Conservation (phyloP, 1,139 yeast species). For the Yamadazyma sp. region DNA sequence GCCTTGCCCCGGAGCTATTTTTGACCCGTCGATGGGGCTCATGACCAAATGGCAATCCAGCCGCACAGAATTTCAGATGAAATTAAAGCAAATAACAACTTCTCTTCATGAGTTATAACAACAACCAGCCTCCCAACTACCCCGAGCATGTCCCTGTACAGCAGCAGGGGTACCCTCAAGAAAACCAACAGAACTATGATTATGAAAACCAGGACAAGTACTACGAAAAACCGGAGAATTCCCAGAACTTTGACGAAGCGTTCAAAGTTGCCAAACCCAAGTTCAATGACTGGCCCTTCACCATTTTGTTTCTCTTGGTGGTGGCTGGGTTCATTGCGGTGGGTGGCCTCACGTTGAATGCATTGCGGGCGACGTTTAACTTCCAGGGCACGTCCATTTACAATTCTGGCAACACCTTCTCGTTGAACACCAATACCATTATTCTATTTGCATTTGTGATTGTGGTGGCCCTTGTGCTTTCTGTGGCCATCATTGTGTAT, state of each 20-base stretch:
- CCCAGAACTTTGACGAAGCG: constrained; percentile 56
- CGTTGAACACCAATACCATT: constrained; percentile 72
- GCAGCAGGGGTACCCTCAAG: constrained; percentile 10
- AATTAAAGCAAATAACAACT: background rate
- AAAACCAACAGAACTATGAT: constrained; percentile 18
- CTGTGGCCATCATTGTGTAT: constrained; percentile 54
- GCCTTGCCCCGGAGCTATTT: too few relatives aligned
- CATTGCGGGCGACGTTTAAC: constrained; percentile 55
- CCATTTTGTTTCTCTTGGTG: constrained; percentile 59
- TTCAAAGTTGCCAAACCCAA: constrained; percentile 66
- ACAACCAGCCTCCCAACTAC: constrained; percentile 9
- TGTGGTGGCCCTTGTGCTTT: constrained; percentile 59
- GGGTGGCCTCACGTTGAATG: constrained; percentile 66
- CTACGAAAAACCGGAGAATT: constrained; percentile 33
- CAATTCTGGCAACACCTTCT: constrained; percentile 49
- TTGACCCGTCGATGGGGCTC: background rate
- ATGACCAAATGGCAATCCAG: constrained; percentile 9
- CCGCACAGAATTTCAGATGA: constrained; percentile 13
- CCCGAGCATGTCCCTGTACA: constrained; percentile 14
- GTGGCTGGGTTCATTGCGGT: constrained; percentile 71
- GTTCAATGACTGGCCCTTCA: constrained; percentile 73
- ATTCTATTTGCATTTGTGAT: constrained; percentile 68
- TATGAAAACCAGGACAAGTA: constrained; percentile 22
- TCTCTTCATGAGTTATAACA: constrained; percentile 12
- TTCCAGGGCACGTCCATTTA: constrained; percentile 70